Evolutionary conservation across 352 stramenopile species (phyloP), one percentile per base, ranked within the genome.

Genomic region (Pythium periplocum): DNA sequence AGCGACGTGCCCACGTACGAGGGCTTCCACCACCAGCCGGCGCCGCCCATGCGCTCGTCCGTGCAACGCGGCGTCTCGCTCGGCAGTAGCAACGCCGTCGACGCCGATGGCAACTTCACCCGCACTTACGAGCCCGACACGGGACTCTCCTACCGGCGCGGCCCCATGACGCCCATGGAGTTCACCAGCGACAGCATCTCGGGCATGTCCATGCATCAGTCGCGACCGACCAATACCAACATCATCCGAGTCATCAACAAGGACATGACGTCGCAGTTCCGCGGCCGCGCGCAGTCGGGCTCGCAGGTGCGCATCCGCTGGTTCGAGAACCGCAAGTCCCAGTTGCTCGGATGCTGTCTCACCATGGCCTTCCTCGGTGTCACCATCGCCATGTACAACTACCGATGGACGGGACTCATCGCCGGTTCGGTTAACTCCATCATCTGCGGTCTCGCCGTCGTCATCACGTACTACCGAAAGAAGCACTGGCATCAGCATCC

Each of bases 171-270:
- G 43, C 61, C 55, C 36, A 61, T 58, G 9, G 61, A 68, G 12
- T 68, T 58, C 55, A 50, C 62, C 8, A 68, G 60, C 48, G 68
- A 73, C 42, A 88, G 73, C 51, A 64, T 75, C 6, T 76, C 76
- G 12, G 66, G 59, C 26, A 56, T 66, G 12, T 31, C 57, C 38
- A 45, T 78, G 58, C 78, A 87, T 53, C 78, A 87, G 54, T 84
- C 78, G 7, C 80, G 71, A 47, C 68, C 73, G 17, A 69, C 62
- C 6, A 71, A 64, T 51, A 68, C 81, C 47, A 83, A 89, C 62
- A 90, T 90, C 57, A 90, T 95, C 46, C 84, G 84, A 44, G 84
- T 95, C 11, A 95, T 95, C 60, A 88, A 95, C 70, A 95, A 95
- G 64, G 84, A 95, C 56, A 90, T 95, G 80, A 90, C 82, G 39